Evolutionary conservation across 2,329 filamentous ascomycete genomes (phyloP).

Genomic region (Pseudogymnoascus sp.): DNA sequence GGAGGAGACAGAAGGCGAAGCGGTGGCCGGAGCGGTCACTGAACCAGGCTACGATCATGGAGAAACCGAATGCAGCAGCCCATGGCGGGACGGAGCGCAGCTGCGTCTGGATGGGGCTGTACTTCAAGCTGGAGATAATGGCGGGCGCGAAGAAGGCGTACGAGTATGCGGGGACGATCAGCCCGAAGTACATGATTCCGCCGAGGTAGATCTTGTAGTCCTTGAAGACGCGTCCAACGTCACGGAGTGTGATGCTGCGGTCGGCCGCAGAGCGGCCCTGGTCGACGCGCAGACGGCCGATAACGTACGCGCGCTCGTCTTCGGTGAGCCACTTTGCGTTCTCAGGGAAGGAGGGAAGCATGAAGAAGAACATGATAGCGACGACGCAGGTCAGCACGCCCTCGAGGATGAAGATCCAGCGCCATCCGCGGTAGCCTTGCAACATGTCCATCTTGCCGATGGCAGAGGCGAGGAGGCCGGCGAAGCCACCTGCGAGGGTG

Average conservation of each 20-base stretch:
- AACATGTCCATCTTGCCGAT: conserved; percentile 81
- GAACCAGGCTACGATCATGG: conserved; percentile 62
- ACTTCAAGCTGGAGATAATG: conserved; percentile 61
- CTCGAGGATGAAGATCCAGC: conserved; percentile 79
- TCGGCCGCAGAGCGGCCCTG: conserved; percentile 59
- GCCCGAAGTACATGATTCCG: conserved; percentile 73
- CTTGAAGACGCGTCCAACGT: conserved; percentile 53
- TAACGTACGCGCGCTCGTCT: conserved; percentile 61
- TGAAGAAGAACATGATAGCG: conserved; percentile 56
- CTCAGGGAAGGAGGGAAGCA: conserved; percentile 67
- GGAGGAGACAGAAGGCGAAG: conserved; percentile 61
- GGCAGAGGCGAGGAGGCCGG: conserved; percentile 72
- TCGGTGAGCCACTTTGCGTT: conserved; percentile 62
- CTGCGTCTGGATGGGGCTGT: conserved; percentile 43
- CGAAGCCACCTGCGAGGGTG: conserved; percentile 73
- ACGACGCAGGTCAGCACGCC: conserved; percentile 55
- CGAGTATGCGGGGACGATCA: conserved; percentile 68
- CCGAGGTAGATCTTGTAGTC: conserved; percentile 68
- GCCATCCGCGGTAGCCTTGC: conserved; percentile 62
- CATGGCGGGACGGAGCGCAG: conserved; percentile 47
- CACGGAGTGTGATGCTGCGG: conserved; percentile 44
- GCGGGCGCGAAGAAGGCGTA: conserved; percentile 71
- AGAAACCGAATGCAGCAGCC: conserved; percentile 68
- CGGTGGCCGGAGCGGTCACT: conserved; percentile 69
- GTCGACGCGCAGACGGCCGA: conserved; percentile 57